Conservation (phyloP, 2,329 filamentous ascomycete genomes). For the Colletotrichum acutatum region DNA sequence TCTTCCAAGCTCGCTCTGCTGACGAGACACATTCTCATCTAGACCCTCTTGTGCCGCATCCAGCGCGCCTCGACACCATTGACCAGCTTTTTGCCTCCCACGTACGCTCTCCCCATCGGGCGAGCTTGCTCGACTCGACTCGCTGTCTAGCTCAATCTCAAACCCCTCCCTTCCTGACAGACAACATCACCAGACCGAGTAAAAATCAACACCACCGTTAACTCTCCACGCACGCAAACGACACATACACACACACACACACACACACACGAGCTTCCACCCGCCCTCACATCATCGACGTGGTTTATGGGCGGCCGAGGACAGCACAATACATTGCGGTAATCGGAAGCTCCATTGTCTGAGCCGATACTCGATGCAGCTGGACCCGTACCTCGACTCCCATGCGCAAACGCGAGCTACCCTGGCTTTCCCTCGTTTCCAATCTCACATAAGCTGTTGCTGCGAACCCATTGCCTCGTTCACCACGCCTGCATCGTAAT, state of each 20-base stretch:
- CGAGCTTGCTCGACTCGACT: constrained; percentile 3
- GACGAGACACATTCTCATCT: constrained; percentile 10
- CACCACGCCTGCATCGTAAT: constrained; percentile 31
- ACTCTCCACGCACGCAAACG: background rate
- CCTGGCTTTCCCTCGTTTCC: constrained; percentile 44
- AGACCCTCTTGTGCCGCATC: constrained; percentile 33
- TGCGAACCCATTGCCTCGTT: constrained; percentile 27
- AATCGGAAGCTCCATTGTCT: constrained; percentile 22
- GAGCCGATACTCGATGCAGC: constrained; percentile 34
- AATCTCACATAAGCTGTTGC: constrained; percentile 45
- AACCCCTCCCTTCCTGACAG: constrained; percentile 16
- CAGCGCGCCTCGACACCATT: constrained; percentile 20
- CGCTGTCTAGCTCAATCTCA: background rate
- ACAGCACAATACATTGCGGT: constrained; percentile 25
- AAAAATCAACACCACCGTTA: constrained; percentile 3
- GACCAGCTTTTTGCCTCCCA: constrained; percentile 8
- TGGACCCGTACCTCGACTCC: constrained; percentile 39
- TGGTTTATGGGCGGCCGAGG: constrained; percentile 30
- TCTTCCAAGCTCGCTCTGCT: constrained; percentile 7
- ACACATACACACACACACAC: constrained; percentile 1
- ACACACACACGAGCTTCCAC: background rate
- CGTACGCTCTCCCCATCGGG: constrained; percentile 16
- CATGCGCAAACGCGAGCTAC: constrained; percentile 54
- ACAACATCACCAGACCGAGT: constrained; percentile 19
- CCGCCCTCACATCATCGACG: constrained; percentile 10